Evolutionary conservation across 352 stramenopile genomes (phyloP), one percentile per base, ranked within the genome.

Genomic region (Aphanomyces astaci): DNA sequence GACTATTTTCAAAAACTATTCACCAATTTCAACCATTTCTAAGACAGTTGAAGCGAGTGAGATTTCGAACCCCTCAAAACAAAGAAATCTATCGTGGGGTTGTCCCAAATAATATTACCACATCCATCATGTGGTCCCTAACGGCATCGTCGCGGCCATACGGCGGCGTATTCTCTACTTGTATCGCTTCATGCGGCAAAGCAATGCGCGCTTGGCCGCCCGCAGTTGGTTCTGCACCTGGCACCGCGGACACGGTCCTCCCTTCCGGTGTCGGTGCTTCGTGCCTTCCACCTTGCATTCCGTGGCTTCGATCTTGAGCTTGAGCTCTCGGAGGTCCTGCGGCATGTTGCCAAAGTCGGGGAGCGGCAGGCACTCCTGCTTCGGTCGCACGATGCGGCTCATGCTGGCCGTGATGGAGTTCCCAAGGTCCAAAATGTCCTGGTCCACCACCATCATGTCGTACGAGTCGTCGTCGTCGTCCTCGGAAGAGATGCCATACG

Each of bases 211-310:
- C 73, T 90, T 92, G 9, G 84, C 84, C 0, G 84, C 84, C 0
- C 84, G 81, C 33, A 92, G 72, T 64, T 92, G 84, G 59, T 92
- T 92, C 69, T 92, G 84, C 15, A 92, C 84, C 53, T 92, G 84
- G 36, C 84, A 92, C 9, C 84, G 82, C 32, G 84, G 84, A 43
- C 84, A 92, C 63, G 84, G 84, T 1, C 84, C 84, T 33, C 84
- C 84, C 72, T 92, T 92, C 72, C 84, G 84, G 70, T 92, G 84
- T 64, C 84, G 84, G 62, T 92, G 84, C 71, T 92, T 92, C n/a
- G 84, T 92, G 10, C 84, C 84, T 76, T 92, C 84, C 24, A 92
- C 84, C 71, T 90, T 90, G 75, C 87, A 78, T 70, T 92, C 84
- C 0, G 84, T 92, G 27, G 81, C 81, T 71, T 92, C 84, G 71